Conservation (phyloP, 495 filamentous ascomycete species). For the Podospora appendiculata region DNA sequence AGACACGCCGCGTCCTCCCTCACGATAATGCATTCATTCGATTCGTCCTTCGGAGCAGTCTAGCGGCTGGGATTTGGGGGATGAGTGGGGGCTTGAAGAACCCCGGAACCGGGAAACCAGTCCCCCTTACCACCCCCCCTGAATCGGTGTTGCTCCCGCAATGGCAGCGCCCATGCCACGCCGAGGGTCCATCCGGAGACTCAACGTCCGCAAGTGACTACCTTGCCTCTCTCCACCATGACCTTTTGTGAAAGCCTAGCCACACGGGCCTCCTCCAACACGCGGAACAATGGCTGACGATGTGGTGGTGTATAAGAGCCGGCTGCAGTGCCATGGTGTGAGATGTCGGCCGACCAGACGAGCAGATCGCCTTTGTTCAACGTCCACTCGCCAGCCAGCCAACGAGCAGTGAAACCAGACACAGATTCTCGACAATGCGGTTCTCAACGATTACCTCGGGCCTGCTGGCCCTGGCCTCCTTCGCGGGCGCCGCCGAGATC, state of each 20-base stretch:
- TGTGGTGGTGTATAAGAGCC: background rate
- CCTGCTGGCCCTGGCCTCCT: constrained; percentile 17
- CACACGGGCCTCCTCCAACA: too few relatives aligned
- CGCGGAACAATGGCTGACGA: too few relatives aligned
- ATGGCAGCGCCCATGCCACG: background rate
- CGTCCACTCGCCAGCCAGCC: too few relatives aligned
- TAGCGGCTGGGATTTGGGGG: too few relatives aligned
- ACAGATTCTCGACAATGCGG: constrained; percentile 17
- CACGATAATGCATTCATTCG: too few relatives aligned
- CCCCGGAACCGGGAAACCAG: too few relatives aligned
- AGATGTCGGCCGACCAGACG: background rate
- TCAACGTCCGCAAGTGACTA: constrained; percentile 5
- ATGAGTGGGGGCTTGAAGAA: too few relatives aligned
- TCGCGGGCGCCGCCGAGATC: constrained; percentile 8
- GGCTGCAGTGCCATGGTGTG: background rate
- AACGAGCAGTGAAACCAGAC: background rate
- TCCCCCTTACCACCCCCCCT: background rate
- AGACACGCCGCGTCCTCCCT: too few relatives aligned
- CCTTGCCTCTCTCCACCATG: background rate
- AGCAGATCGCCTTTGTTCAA: background rate
- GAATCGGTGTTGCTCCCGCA: constrained; percentile 3
- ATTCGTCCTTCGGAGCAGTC: too few relatives aligned
- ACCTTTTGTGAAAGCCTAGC: too few relatives aligned
- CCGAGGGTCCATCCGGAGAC: constrained; percentile 12
- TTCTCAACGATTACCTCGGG: constrained; percentile 15